Evolutionary conservation across 352 stramenopile species (phyloP).

Genomic region (Phytophthora multivora): DNA sequence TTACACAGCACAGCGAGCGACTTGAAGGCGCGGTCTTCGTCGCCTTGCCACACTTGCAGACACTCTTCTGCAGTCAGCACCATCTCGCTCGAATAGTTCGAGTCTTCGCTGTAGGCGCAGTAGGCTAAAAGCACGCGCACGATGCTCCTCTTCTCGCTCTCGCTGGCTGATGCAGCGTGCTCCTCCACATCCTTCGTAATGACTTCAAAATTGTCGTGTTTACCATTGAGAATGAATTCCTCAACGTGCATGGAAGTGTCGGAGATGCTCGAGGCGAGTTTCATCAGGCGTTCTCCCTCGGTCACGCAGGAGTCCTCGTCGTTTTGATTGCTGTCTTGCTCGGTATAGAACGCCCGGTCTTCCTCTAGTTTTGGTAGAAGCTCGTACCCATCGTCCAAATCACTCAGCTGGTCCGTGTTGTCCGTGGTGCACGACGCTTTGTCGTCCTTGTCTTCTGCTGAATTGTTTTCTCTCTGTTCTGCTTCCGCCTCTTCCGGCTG

Average conservation of each 20-base stretch:
- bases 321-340: constrained; percentile 32
- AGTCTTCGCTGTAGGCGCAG: constrained; percentile 77
- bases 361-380: constrained; percentile 35
- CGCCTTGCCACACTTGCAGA: constrained; percentile 63
- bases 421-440: constrained; percentile 39
- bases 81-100: constrained; percentile 68
- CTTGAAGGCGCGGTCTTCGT: constrained; percentile 73
- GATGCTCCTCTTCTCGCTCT: constrained; percentile 49
- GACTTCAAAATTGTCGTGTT: constrained; percentile 50
- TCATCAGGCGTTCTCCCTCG: constrained; percentile 34
- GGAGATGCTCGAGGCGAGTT: constrained; percentile 40
- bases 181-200: constrained; percentile 60
- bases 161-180: constrained; percentile 31
- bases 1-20: constrained; percentile 73
- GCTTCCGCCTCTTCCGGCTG: constrained; percentile 2
- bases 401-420: constrained; percentile 41
- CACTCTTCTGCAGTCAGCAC: constrained; percentile 66
- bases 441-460: constrained; percentile 28
- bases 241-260: constrained; percentile 51
- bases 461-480: constrained; percentile 14
- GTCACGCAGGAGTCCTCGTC: constrained; percentile 13
- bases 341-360: constrained; percentile 39
- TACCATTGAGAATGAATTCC: constrained; percentile 60
- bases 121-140: constrained; percentile 71
- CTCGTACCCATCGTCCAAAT: constrained; percentile 48